Evolutionary conservation across 495 filamentous ascomycete genomes (phyloP), one percentile per base, ranked within the genome.

Genomic region (Aspergillus haitiensis): DNA sequence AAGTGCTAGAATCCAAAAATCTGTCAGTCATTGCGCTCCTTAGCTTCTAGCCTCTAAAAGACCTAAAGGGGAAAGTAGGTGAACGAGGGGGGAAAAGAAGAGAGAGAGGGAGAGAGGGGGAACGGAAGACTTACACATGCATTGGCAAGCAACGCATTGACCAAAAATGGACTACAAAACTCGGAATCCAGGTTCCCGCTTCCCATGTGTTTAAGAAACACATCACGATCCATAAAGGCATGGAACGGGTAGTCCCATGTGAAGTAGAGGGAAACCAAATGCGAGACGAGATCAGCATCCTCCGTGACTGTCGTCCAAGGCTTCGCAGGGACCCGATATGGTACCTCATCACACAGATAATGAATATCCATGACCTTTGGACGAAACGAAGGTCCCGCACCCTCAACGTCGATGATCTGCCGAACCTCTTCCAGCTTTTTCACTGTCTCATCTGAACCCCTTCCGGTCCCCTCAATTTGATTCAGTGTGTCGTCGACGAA

Each of bases 211-310:
- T 61, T 66, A 12, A 83, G 54, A 64, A 84, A 82, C 12, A 82
- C 72, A 37, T 74, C 72, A 27, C 70, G 65, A 42, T 82, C 79
- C 49, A 84, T 59, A 63, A 77, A 76, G 7, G 70, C 64, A 67
- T 75, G 69, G 31, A 81, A 79, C n/a, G 78, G 75, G 60, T 81
- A 81, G 61, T 82, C 77, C 81, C 80, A 84, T 6, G 78, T 75
- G 67, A 85, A 83, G 63, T 81, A 85, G 3, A 80, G 53, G 27
- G 77, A 80, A 1, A 85, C 64, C 9, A 84, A 69, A 71, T 81
- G 75, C 13, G 81, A 82, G 7, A 85, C 81, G 44, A 85, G 65
- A 34, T 78, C 80, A 34, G 71, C 66, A 56, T 82, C 78, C 27
- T 71, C 71, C 0, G 80, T 82, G 6, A 83, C 76, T 9, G 45